Percentiles rank a stretch among this genome's conserved stretches.
Evolutionary conservation across 495 filamentous ascomycete species (phyloP).

Genomic region (Emericellopsis terricola): DNA sequence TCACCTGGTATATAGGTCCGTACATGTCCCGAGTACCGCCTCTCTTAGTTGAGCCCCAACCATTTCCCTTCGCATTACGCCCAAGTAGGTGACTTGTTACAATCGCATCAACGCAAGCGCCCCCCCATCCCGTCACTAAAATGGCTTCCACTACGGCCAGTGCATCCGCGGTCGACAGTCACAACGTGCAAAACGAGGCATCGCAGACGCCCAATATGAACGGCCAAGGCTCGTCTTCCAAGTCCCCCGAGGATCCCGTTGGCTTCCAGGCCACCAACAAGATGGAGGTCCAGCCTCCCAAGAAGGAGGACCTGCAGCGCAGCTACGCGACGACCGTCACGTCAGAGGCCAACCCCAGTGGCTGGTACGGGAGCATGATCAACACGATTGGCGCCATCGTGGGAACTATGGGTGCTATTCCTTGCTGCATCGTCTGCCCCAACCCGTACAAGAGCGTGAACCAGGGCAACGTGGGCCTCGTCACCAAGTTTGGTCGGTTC

Average conservation of each 20-base stretch:
- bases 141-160: too few species aligned
- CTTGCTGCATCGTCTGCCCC: conserved; percentile 82
- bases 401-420: conserved; percentile 72
- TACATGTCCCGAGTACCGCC: too few species aligned
- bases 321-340: conserved; percentile 67
- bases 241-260: background rate
- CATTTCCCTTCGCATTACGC: too few species aligned
- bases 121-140: too few species aligned
- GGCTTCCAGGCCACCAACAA: conserved; percentile 26
- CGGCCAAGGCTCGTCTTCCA: conserved; percentile 1
- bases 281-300: conserved; percentile 69
- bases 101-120: too few species aligned
- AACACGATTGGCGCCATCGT: conserved; percentile 58
- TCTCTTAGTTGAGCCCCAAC: too few species aligned
- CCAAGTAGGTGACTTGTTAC: too few species aligned
- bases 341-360: conserved; percentile 53
- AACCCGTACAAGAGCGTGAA: conserved; percentile 93
- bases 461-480: conserved; percentile 85
- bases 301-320: conserved; percentile 69
- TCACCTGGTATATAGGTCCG: too few species aligned
- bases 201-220: background rate
- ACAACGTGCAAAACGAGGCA: background rate
- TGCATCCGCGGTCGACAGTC: too few species aligned
- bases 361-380: conserved; percentile 87
- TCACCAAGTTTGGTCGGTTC: conserved; percentile 93